Evolutionary conservation across 371 early-diverging fungal species (phyloP).

Genomic region (Mucor velutinosus): DNA sequence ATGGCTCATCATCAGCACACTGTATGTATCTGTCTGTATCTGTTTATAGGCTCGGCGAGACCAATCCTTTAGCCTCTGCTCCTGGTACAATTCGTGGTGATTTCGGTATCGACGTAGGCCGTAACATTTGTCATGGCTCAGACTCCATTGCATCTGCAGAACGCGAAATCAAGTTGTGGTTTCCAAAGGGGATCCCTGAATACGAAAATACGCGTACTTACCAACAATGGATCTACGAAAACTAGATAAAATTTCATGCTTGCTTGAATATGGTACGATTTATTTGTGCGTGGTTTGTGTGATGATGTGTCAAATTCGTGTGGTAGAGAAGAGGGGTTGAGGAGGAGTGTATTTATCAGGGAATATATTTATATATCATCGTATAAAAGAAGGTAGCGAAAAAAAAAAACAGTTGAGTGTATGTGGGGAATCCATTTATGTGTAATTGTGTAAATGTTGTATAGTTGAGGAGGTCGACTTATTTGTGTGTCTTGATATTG

Average conservation of each 20-base stretch:
- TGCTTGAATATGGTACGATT: neutral
- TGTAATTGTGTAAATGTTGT: neutral
- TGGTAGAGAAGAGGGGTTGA: neutral
- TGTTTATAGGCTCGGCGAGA: constrained; percentile 76
- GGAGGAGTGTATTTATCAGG: neutral
- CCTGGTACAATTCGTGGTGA: constrained; percentile 99
- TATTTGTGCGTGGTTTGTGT: neutral
- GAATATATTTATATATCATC: neutral
- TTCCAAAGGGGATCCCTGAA: constrained; percentile 52
- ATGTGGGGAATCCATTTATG: neutral
- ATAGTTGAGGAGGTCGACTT: constrained; percentile 52
- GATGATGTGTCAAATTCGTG: no score
- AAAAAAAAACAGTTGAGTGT: neutral
- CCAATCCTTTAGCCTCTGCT: constrained; percentile 88
- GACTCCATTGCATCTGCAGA: constrained; percentile 97
- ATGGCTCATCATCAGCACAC: no score
- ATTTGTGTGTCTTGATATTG: constrained; percentile 26
- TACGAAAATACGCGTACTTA: neutral
- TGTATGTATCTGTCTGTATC: no score
- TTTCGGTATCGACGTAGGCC: constrained; percentile 90
- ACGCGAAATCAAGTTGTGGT: constrained; percentile 97
- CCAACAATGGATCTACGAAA: neutral
- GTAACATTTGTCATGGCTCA: constrained; percentile 99
- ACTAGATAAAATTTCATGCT: neutral
- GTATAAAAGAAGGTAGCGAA: neutral